These are phyloP conservation scores for Tylopilus intermedius DNA, from an alignment of 768 basidiomycete genomes.

Conservation along the genomic window DNA sequence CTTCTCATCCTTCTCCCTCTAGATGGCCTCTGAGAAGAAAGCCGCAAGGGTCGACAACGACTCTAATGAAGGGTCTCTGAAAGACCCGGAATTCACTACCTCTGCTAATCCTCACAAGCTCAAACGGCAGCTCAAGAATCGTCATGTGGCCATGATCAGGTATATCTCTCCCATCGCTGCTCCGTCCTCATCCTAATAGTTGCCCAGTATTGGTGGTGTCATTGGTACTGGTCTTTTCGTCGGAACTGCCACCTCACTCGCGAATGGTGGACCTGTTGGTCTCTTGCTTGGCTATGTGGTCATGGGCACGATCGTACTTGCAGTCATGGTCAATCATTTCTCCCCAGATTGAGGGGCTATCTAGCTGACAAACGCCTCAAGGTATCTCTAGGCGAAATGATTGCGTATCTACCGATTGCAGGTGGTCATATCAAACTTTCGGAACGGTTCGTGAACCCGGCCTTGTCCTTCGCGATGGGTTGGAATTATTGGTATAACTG, in stretches of 20 bases:
- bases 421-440: constrained; percentile 80
- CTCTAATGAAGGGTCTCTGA: constrained; percentile 14
- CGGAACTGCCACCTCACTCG: constrained; percentile 50
- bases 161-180: constrained; percentile 11
- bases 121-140: constrained; percentile 63
- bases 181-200: constrained; percentile 2
- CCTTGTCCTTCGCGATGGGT: constrained; percentile 54
- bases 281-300: constrained; percentile 65
- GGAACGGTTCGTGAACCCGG: constrained; percentile 76
- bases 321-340: constrained; percentile 54
- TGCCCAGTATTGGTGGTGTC: constrained; percentile 54
- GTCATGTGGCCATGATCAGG: constrained; percentile 84
- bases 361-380: constrained; percentile 17
- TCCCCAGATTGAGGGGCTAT: neutral
- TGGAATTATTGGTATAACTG: constrained; percentile 52
- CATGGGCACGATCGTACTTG: constrained; percentile 66
- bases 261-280: constrained; percentile 65
- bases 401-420: constrained; percentile 72
- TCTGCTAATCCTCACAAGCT: constrained; percentile 25
- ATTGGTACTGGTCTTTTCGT: constrained; percentile 61
- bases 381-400: constrained; percentile 57
- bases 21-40: constrained; percentile 24
- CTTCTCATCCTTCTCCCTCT: neutral
- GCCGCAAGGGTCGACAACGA: neutral
- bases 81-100: constrained; percentile 20